phyloP scores from a whole-genome alignment of 148 eudicot species.

The Spergularia bocconei region DNA sequence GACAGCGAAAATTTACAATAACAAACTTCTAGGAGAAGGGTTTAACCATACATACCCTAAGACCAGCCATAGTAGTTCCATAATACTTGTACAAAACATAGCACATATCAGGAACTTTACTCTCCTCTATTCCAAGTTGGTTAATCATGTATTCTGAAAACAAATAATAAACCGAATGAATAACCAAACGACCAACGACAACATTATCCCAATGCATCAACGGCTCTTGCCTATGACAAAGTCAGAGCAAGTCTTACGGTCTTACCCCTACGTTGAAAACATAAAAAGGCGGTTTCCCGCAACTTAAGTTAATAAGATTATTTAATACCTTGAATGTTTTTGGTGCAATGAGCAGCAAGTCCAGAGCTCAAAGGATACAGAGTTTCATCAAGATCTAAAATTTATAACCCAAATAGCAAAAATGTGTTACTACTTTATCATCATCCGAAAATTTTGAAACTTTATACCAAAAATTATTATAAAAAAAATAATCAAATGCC shows the following conservation, averaged over 20 bases:
- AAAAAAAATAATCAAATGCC: neutral
- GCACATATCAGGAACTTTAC: conserved; percentile 54
- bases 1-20: neutral
- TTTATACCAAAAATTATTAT: neutral
- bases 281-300: neutral
- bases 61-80: conserved; percentile 98
- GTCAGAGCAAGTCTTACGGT: too few species aligned
- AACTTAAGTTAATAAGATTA: too few species aligned
- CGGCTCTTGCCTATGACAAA: too few species aligned
- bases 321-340: conserved; percentile 66
- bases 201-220: too few species aligned
- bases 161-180: neutral
- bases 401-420: neutral
- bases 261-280: too few species aligned
- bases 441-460: neutral
- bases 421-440: neutral
- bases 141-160: conserved; percentile 64
- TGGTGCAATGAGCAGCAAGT: conserved; percentile 47
- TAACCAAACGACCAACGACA: neutral
- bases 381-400: conserved; percentile 94
- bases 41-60: conserved; percentile 52
- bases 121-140: conserved; percentile 76
- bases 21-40: neutral
- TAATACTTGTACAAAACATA: conserved; percentile 65
- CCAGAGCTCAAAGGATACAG: conserved; percentile 88